Conservation (phyloP, 2,329 filamentous ascomycete species). For the Phialophora tarda region DNA sequence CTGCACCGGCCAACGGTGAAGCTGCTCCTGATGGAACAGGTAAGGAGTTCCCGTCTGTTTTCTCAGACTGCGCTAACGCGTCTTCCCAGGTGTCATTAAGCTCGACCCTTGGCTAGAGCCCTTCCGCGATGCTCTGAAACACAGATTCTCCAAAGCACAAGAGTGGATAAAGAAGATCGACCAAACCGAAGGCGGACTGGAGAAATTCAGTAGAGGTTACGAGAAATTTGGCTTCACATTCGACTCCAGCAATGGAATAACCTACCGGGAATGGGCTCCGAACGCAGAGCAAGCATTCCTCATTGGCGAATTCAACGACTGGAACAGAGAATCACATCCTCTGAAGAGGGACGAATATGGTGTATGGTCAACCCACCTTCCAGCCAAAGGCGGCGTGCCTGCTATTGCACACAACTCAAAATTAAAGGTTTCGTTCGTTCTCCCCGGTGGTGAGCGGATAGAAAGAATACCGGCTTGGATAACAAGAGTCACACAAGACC, state of each 20-base stretch:
- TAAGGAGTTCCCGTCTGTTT: constrained; percentile 13
- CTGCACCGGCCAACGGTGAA: constrained; percentile 36
- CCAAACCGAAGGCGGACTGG: constrained; percentile 82
- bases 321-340: constrained; percentile 80
- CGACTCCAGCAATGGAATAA: constrained; percentile 78
- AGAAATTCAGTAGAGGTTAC: constrained; percentile 87
- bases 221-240: constrained; percentile 88
- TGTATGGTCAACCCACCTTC: constrained; percentile 81
- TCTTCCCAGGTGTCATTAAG: constrained; percentile 72
- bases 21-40: constrained; percentile 43
- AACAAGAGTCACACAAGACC: constrained; percentile 92
- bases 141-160: constrained; percentile 78
- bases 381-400: constrained; percentile 73
- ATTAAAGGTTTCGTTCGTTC: constrained; percentile 88
- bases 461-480: constrained; percentile 97
- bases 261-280: constrained; percentile 95
- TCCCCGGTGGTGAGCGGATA: constrained; percentile 77
- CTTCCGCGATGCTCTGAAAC: constrained; percentile 76
- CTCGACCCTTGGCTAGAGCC: constrained; percentile 90
- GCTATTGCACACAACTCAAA: constrained; percentile 93
- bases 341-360: constrained; percentile 89
- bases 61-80: constrained; percentile 5
- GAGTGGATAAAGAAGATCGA: constrained; percentile 86
- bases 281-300: constrained; percentile 84
- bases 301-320: constrained; percentile 94